Base-by-base conservation (phyloP, 306 rosid genomes). In the Vachellia pachyceras region DNA sequence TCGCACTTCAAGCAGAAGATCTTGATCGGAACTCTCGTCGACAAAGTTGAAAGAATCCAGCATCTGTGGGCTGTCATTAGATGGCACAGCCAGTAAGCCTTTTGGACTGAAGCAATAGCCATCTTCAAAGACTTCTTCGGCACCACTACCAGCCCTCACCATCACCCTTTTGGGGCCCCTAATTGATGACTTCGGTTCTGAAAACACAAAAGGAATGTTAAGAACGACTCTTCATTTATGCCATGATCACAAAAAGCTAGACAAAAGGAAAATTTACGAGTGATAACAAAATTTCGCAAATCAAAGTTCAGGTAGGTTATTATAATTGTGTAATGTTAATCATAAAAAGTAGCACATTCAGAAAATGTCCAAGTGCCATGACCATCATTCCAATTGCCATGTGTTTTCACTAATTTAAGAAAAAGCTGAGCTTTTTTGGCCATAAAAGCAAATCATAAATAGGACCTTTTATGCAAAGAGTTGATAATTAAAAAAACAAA, bases 51-150 rank as follows among this genome's bases (percentile, higher is more conserved):
- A 77, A 72, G 94, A 74, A 70, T 90, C 98, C 80, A 93, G 80
- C 90, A 91, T 73, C 72, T 79, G 80, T 40, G 88, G 89, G 85
- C 93, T 85, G 39, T 92, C 84, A 80, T 90, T 89, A 15, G 83
- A 42, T 14, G 98, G 97, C 81, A 90, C 82, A 73, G 95, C 90
- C 74, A 92, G 91, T 23, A 95, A 83, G 83, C 92, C 86, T 87
- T 87, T 85, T 49, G 97, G 95, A 85, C 99, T 89, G 86, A 89
- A 88, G 91, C 86, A 85, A 80, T 91, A 91, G 75, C 93, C 93
- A 42, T 93, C 97, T 52, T 92, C 97, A 69, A 85, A 74, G 71
- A 73, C 83, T 80, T 90, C 97, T 88, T 91, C 90, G 85, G 74
- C 87, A 75, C 90, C 95, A 33, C 45, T 47, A 71, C 90, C 80